phyloP scores from a whole-genome alignment of 495 filamentous ascomycete genomes.

The Cladorrhinum samala region DNA sequence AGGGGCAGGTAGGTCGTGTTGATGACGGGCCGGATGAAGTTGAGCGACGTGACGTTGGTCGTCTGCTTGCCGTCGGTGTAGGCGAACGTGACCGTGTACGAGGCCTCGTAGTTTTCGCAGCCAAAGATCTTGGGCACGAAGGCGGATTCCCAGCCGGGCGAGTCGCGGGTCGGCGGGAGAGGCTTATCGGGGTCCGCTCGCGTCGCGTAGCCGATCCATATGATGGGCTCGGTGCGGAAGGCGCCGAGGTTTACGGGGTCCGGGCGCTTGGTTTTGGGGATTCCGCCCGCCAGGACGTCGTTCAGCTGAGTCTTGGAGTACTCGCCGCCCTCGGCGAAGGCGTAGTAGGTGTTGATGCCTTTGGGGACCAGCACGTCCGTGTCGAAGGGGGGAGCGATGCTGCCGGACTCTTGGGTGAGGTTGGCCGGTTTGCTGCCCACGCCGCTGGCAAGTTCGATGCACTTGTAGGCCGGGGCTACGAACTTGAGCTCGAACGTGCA shows the following conservation, averaged over 20 bases:
- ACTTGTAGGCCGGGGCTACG: slow-evolving; percentile 31
- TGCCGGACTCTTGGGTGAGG: slow-evolving; percentile 25
- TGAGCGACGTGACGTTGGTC: slow-evolving; percentile 23
- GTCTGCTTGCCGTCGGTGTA: slow-evolving; percentile 24
- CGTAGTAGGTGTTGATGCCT: slow-evolving; percentile 31
- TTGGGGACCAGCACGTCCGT: slow-evolving; percentile 28
- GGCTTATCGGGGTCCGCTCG: slow-evolving; percentile 18
- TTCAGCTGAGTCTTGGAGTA: slow-evolving; percentile 32
- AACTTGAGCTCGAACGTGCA: slow-evolving; percentile 31
- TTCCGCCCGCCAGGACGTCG: slow-evolving; percentile 22
- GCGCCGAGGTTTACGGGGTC: slow-evolving; percentile 30
- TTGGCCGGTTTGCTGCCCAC: slow-evolving; percentile 21
- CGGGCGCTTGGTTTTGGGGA: slow-evolving; percentile 23
- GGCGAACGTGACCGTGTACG: slow-evolving; percentile 30
- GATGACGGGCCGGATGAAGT: slow-evolving; percentile 25
- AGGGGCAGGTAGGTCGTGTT: slow-evolving; percentile 30
- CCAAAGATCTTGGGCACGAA: slow-evolving; percentile 34
- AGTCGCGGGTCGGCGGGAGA: slow-evolving; percentile 15
- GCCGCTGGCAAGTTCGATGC: slow-evolving; percentile 30
- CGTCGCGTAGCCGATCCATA: slow-evolving; percentile 31
- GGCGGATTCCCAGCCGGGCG: slow-evolving; percentile 21
- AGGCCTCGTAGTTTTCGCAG: slow-evolving; percentile 35
- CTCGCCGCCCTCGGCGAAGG: slow-evolving; percentile 30
- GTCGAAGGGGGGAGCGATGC: slow-evolving; percentile 23
- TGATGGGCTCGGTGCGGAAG: slow-evolving; percentile 33